A percentile compares a stretch with the other conserved stretches of the same genome.
Conservation (phyloP, 2,329 filamentous ascomycete species). For the Ophiobolus disseminans region DNA sequence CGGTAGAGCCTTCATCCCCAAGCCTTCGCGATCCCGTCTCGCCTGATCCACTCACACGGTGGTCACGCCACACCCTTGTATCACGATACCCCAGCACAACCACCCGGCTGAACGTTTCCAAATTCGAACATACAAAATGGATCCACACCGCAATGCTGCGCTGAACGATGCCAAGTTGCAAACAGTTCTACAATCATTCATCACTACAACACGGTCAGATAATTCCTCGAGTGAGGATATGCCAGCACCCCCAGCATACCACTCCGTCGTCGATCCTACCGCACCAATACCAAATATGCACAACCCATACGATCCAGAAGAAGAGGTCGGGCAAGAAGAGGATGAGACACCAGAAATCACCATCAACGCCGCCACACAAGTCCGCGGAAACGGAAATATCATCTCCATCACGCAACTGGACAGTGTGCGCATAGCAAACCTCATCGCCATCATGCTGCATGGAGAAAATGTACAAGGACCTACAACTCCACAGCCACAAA, state of each 20-base stretch:
- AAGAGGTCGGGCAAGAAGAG: conserved; percentile 27
- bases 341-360: conserved; percentile 40
- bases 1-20: conserved; percentile 29
- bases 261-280: conserved; percentile 34
- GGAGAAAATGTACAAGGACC: conserved; percentile 13
- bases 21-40: conserved; percentile 22
- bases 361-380: conserved; percentile 44
- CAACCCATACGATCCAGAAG: conserved; percentile 26
- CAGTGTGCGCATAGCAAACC: conserved; percentile 33
- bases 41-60: conserved; percentile 37
- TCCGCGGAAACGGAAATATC: conserved; percentile 44
- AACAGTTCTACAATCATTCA: conserved; percentile 12
- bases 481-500: conserved; percentile 5
- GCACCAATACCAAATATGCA: conserved; percentile 26
- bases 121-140: conserved; percentile 23
- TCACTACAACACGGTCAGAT: background rate
- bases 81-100: conserved; percentile 11
- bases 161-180: conserved; percentile 31
- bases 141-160: conserved; percentile 25
- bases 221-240: conserved; percentile 17
- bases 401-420: conserved; percentile 44
- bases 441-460: conserved; percentile 32
- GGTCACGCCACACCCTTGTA: conserved; percentile 40
- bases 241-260: conserved; percentile 41
- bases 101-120: conserved; percentile 6